Conservation (phyloP, 2,329 filamentous ascomycete species). For the Colletotrichum euphorbiae region DNA sequence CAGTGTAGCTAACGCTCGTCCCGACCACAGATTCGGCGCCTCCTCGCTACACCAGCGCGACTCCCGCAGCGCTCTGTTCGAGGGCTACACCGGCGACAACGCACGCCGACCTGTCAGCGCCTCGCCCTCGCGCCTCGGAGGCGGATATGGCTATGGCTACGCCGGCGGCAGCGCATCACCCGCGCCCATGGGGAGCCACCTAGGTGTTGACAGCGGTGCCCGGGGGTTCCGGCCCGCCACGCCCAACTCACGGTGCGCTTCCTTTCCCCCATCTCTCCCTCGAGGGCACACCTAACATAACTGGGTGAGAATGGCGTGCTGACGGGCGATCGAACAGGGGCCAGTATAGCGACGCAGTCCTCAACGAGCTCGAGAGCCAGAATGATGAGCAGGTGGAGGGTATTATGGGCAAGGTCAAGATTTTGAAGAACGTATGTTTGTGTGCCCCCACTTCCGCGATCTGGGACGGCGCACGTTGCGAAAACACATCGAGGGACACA, state of each 20-base stretch:
- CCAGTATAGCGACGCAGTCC: slow-evolving; percentile 91
- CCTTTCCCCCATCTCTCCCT: neutral
- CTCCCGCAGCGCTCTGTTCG: slow-evolving; percentile 79
- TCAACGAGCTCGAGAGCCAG: slow-evolving; percentile 95
- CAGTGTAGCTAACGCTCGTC: neutral
- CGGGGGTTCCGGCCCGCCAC: slow-evolving; percentile 73
- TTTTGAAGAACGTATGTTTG: slow-evolving; percentile 84
- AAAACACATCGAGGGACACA: neutral
- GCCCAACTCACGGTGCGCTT: slow-evolving; percentile 72
- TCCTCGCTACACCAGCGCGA: slow-evolving; percentile 80
- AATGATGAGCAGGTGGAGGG: slow-evolving; percentile 91
- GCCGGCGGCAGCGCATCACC: slow-evolving; percentile 41
- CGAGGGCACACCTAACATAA: too few species aligned
- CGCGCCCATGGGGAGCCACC: slow-evolving; percentile 37
- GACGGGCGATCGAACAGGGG: slow-evolving; percentile 64
- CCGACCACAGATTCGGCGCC: slow-evolving; percentile 68
- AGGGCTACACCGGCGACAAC: slow-evolving; percentile 71
- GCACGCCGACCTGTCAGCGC: slow-evolving; percentile 57
- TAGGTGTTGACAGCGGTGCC: slow-evolving; percentile 49
- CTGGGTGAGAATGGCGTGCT: neutral
- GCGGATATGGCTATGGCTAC: slow-evolving; percentile 65
- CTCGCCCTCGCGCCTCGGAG: slow-evolving; percentile 57
- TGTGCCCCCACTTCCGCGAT: slow-evolving; percentile 1
- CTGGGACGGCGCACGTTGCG: neutral
- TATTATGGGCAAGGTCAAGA: slow-evolving; percentile 89